A percentile compares a stretch with the other conserved stretches of the same genome.
Evolutionary conservation across 352 stramenopile genomes (phyloP).

Genomic region (Pythium phragmiticola): DNA sequence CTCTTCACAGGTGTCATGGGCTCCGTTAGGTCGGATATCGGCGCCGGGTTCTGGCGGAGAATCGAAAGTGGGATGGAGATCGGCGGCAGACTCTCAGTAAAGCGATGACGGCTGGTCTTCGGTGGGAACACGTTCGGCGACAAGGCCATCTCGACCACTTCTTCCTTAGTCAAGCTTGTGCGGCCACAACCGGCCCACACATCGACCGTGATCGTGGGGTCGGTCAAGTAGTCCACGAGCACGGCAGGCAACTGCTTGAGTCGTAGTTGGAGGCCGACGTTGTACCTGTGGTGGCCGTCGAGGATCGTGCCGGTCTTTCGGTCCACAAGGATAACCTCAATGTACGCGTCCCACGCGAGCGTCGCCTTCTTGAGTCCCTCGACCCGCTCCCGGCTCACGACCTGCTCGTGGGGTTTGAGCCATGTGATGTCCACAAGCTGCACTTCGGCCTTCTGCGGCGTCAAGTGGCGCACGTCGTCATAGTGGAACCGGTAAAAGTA

Average conservation of each 20-base stretch:
- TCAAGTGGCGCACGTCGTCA: constrained; percentile 60
- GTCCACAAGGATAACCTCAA: constrained; percentile 77
- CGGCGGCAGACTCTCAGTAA: constrained; percentile 75
- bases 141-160: constrained; percentile 83
- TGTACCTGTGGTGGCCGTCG: constrained; percentile 84
- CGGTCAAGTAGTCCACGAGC: constrained; percentile 77
- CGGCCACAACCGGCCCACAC: constrained; percentile 78
- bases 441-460: constrained; percentile 72
- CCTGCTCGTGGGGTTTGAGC: constrained; percentile 85
- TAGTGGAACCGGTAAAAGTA: constrained; percentile 87
- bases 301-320: constrained; percentile 77
- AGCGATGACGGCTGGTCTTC: constrained; percentile 83
- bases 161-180: constrained; percentile 62
- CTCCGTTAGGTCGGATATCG: constrained; percentile 38
- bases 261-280: constrained; percentile 64
- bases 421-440: constrained; percentile 79
- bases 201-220: constrained; percentile 72
- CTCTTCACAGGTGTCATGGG: background rate
- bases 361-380: constrained; percentile 76
- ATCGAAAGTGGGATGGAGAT: constrained; percentile 81
- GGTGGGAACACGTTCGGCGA: constrained; percentile 80
- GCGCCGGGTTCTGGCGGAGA: constrained; percentile 57
- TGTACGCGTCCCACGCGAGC: constrained; percentile 80
- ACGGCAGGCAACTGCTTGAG: constrained; percentile 76
- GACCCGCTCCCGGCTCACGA: constrained; percentile 80